phyloP scores from a whole-genome alignment of 1,284 basidiomycete species.

The Marasmius sp. region DNA sequence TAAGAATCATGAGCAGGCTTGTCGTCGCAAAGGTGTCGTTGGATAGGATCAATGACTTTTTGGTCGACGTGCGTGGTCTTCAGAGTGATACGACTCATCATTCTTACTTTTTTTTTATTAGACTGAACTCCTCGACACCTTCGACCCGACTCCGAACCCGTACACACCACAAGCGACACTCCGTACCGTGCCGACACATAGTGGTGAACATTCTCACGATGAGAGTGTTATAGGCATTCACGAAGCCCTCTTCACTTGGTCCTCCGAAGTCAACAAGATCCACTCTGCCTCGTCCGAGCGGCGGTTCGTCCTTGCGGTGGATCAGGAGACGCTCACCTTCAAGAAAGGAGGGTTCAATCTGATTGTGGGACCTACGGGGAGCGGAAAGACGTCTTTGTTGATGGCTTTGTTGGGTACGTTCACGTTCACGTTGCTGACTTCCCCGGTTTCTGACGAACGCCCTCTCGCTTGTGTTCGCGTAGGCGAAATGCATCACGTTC shows the following conservation, averaged over 20 bases:
- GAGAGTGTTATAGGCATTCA: conserved; percentile 35
- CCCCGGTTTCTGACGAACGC: not conserved
- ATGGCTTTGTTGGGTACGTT: conserved; percentile 54
- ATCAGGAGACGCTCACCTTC: conserved; percentile 53
- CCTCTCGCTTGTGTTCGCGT: not conserved
- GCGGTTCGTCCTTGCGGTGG: conserved; percentile 48
- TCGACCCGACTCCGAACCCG: not conserved
- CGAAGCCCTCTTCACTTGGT: conserved; percentile 46
- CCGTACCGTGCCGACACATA: not conserved
- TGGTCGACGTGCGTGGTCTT: conserved; percentile 30
- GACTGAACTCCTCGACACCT: conserved; percentile 52
- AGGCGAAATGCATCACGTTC: conserved; percentile 67
- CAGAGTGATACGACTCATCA: not conserved
- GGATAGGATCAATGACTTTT: conserved; percentile 47
- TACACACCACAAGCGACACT: conserved; percentile 32
- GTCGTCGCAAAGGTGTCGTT: conserved; percentile 45
- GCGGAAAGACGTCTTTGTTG: conserved; percentile 47
- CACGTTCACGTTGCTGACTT: not conserved
- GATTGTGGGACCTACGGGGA: conserved; percentile 60
- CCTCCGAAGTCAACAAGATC: conserved; percentile 21
- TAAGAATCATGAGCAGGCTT: conserved; percentile 27
- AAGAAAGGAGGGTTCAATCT: conserved; percentile 59
- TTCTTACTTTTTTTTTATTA: conserved; percentile 16
- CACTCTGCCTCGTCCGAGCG: conserved; percentile 20
- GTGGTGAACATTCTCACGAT: conserved; percentile 23